Base-by-base conservation (phyloP, 1,284 basidiomycete genomes). In the Cryptococcus sp. region DNA sequence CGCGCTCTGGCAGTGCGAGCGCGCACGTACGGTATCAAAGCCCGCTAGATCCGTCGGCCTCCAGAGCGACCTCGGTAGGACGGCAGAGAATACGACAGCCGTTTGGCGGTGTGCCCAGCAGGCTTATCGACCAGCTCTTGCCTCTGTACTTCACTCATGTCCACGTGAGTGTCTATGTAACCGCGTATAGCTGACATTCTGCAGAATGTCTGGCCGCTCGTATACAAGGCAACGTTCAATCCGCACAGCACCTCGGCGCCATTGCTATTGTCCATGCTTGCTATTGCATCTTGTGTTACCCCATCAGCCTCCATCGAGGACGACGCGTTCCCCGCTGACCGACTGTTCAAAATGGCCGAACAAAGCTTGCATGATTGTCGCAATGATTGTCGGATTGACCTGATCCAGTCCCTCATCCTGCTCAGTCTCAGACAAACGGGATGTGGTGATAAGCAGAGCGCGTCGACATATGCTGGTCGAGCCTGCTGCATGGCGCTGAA, bases 241-340 rank as follows among this genome's bases (percentile, higher is more conserved):
- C 66, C 70, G 0, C 64, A 71, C 44, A 62, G 65, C n/a, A 61
- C 66, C 5, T 66, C 69, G 1, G 52, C 66, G 7, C 70, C 66
- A 4, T 65, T 78, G 1, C 63, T 78, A 0, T 66, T 73, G 10
- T 66, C 74, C 44, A 77, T 77, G 69, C 65, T 76, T 5, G 66
- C 70, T 8, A 69, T 76, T 17, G 71, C 76, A 5, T 58, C 71
- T 2, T 77, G 72, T 48, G 65, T 77, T n/a, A 65, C 67, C 0
- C 60, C 64, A 19, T 40, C 65, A 31, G 35, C 61, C 67, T 47
- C 45, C 15, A 31, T n/a, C 23, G 57, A 63, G 10, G 57, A 50
- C 66, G 88, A 87, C 55, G 81, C 80, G 3, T 85, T 91, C 77
- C 81, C 77, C 2, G 84, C 87, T 1, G 87, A 91, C 71, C 80